A percentile compares a stretch with the other conserved stretches of the same genome.
These are phyloP conservation scores for Periconia digitata DNA, from an alignment of 2,329 filamentous ascomycete genomes.

Conservation along the genomic window DNA sequence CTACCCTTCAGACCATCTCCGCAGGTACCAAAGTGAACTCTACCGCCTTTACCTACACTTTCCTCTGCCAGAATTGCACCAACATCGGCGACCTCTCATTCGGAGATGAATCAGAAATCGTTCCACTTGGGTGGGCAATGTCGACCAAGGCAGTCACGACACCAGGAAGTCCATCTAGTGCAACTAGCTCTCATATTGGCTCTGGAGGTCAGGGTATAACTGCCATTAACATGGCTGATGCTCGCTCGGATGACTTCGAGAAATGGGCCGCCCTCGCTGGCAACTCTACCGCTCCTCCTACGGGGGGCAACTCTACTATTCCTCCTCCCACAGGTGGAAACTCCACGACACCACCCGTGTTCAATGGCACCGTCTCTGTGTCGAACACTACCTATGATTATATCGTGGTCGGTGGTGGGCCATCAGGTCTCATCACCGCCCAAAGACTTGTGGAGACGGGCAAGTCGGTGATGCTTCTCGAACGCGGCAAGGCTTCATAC, in stretches of 20 bases:
- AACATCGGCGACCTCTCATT: constrained; percentile 9
- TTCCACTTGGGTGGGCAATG: constrained; percentile 15
- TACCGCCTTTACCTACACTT: constrained; percentile 54
- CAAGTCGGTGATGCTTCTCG: constrained; percentile 42
- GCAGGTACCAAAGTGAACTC: constrained; percentile 52
- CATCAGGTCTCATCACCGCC: constrained; percentile 41
- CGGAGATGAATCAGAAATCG: constrained; percentile 1
- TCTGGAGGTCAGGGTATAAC: constrained; percentile 14
- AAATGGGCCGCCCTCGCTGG: constrained; percentile 23
- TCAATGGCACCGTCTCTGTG: constrained; percentile 9
- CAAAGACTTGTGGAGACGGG: constrained; percentile 43
- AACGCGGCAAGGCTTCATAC: constrained; percentile 42
- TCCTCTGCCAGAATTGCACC: constrained; percentile 45
- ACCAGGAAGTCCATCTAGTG: constrained; percentile 13
- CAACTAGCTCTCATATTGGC: constrained; percentile 17
- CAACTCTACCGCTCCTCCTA: constrained; percentile 1
- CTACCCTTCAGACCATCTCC: constrained; percentile 46
- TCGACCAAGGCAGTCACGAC: constrained; percentile 16
- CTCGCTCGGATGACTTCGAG: constrained; percentile 22
- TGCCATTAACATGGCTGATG: constrained; percentile 19
- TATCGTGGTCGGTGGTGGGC: constrained; percentile 44
- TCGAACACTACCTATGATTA: constrained; percentile 44
- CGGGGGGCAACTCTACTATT: not conserved
- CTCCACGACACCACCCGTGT: constrained; percentile 1
- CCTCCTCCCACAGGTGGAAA: not conserved